Evolutionary conservation across 192 early-diverging fungal genomes (phyloP).

Genomic region (Podila minutissima): DNA sequence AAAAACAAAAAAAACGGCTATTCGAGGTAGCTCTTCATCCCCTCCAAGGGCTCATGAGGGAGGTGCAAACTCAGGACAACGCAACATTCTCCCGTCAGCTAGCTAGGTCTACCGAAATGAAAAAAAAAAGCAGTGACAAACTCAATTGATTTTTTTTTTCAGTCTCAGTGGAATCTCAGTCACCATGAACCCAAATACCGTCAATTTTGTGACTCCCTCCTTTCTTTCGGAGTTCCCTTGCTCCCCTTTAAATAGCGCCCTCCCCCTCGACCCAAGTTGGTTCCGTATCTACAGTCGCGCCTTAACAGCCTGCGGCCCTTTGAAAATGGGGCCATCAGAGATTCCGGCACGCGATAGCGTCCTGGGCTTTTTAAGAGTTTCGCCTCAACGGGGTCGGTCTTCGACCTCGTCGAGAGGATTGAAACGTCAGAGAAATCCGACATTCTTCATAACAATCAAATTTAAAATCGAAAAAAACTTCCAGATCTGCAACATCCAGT

Average conservation of each 20-base stretch:
- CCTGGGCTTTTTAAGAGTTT: conserved; percentile 5
- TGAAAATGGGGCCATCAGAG: not conserved
- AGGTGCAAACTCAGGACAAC: not conserved
- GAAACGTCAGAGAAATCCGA: conserved; percentile 4
- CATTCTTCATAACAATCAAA: not conserved
- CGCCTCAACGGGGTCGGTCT: not conserved
- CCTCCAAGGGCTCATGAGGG: not conserved
- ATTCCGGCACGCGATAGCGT: conserved; percentile 2
- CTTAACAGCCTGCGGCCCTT: conserved; percentile 3
- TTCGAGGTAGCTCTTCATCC: too few relatives aligned
- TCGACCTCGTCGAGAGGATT: not conserved
- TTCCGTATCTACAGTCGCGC: not conserved
- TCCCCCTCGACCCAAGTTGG: not conserved
- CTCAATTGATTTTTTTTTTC: too few relatives aligned
- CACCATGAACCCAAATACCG: too few relatives aligned
- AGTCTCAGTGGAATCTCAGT: too few relatives aligned
- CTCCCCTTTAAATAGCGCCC: not conserved
- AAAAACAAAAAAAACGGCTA: not conserved
- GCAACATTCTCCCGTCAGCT: too few relatives aligned
- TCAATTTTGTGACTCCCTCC: not conserved
- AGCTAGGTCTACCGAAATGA: too few relatives aligned
- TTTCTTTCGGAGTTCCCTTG: not conserved
- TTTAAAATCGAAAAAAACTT: not conserved
- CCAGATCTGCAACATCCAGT: too few relatives aligned
- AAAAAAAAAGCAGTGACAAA: too few relatives aligned